These are phyloP conservation scores for Simplicillium aogashimaense DNA, from an alignment of 2,329 filamentous ascomycete genomes.

Conservation along the genomic window DNA sequence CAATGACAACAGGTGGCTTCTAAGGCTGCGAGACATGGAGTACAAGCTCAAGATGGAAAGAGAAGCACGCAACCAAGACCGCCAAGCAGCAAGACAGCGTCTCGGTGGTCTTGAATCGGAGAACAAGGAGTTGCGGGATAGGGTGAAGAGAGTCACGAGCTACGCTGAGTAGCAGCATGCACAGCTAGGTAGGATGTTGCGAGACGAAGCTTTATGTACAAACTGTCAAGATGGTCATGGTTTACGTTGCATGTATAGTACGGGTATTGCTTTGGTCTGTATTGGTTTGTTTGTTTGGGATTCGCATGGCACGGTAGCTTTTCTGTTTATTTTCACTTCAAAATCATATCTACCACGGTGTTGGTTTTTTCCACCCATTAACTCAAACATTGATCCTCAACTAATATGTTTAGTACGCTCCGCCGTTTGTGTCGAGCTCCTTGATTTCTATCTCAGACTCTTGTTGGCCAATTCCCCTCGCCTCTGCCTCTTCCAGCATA, in stretches of 20 bases:
- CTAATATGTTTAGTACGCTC: too few relatives aligned
- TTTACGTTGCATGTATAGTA: neutral
- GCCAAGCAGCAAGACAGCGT: constrained; percentile 71
- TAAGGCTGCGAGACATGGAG: constrained; percentile 80
- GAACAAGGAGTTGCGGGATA: constrained; percentile 58
- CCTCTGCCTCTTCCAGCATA: constrained; percentile 44
- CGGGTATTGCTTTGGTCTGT: neutral
- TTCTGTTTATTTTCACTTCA: neutral
- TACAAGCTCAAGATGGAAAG: constrained; percentile 80
- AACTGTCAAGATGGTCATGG: neutral
- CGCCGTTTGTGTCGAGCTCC: neutral
- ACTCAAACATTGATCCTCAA: too few relatives aligned
- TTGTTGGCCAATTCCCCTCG: constrained; percentile 31
- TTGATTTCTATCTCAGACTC: constrained; percentile 10
- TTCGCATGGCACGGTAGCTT: neutral
- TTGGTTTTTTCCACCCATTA: too few relatives aligned
- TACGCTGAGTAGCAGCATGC: neutral
- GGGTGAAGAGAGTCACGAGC: constrained; percentile 35
- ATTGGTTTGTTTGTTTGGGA: neutral
- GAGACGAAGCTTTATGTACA: neutral
- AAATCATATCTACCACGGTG: too few relatives aligned
- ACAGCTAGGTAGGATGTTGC: neutral
- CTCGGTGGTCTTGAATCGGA: constrained; percentile 67
- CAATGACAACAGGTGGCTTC: constrained; percentile 69
- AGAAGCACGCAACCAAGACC: constrained; percentile 75